Percentiles rank a stretch among this genome's conserved stretches.
phyloP scores from a whole-genome alignment of 768 basidiomycete genomes.

The Trametes elegans region DNA sequence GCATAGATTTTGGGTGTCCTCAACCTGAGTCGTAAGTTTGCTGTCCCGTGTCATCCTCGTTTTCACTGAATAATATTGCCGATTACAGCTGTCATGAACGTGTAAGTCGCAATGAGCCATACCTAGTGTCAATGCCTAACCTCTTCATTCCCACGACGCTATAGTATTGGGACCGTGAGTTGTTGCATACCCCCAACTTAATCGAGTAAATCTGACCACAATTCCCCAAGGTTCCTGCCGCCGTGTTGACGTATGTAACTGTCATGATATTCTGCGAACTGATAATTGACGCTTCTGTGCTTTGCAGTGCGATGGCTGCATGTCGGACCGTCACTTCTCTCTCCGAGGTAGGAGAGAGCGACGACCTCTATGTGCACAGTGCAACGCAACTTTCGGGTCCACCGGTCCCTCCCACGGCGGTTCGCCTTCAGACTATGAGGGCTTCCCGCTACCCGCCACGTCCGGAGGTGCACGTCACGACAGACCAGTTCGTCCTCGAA shows the following conservation, averaged over 20 bases:
- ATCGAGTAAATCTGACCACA: background rate
- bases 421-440: constrained; percentile 8
- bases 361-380: constrained; percentile 30
- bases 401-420: background rate
- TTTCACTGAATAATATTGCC: constrained; percentile 3
- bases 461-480: constrained; percentile 55
- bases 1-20: constrained; percentile 53
- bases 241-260: constrained; percentile 55
- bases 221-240: constrained; percentile 53
- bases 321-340: constrained; percentile 69
- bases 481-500: constrained; percentile 59
- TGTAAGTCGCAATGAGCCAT: constrained; percentile 44
- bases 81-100: constrained; percentile 54
- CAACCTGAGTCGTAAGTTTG: constrained; percentile 54
- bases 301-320: constrained; percentile 50
- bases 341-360: constrained; percentile 46
- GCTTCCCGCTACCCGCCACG: constrained; percentile 25
- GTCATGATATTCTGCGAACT: background rate
- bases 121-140: no score
- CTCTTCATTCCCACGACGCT: constrained; percentile 2
- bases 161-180: constrained; percentile 50
- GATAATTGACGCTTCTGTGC: background rate
- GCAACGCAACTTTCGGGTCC: constrained; percentile 9
- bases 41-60: background rate
- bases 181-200: background rate